Evolutionary conservation across 371 early-diverging fungal species (phyloP).

Genomic region (Rhizopus arrhizus): DNA sequence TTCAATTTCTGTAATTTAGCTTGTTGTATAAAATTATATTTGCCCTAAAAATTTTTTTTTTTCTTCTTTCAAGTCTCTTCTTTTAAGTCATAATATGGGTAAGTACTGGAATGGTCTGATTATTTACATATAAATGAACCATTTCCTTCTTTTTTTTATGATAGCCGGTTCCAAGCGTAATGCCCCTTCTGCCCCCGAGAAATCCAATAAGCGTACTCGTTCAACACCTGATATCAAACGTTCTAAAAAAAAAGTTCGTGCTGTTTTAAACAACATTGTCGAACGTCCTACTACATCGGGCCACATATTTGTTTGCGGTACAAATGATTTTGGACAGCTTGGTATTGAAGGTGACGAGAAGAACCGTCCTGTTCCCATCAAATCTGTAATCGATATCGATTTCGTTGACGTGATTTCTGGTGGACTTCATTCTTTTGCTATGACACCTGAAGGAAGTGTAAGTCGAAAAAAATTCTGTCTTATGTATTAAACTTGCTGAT

Average conservation of each 20-base stretch:
- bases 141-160: too few relatives aligned
- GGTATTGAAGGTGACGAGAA: conserved; percentile 88
- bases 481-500: background rate
- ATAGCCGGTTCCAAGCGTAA: too few relatives aligned
- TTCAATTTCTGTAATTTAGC: too few relatives aligned
- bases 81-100: too few relatives aligned
- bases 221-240: conserved; percentile 3
- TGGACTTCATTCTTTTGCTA: conserved; percentile 86
- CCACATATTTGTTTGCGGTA: conserved; percentile 90
- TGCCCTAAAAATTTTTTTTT: too few relatives aligned
- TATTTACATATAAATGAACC: too few relatives aligned
- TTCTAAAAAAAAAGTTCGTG: conserved; percentile 7
- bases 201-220: conserved; percentile 16
- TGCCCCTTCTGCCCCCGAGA: background rate
- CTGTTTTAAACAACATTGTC: conserved; percentile 22
- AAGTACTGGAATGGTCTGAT: too few relatives aligned
- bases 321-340: conserved; percentile 95
- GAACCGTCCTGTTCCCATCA: conserved; percentile 74
- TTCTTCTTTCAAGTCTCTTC: too few relatives aligned
- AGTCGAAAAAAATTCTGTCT: conserved; percentile 26
- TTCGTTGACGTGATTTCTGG: conserved; percentile 87
- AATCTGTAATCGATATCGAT: conserved; percentile 61
- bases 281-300: conserved; percentile 49
- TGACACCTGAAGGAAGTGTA: conserved; percentile 76
- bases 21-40: too few relatives aligned